Percentiles rank a stretch among this genome's conserved stretches.
Conservation (phyloP, 139 green algal genomes). For the Volvox africanus region DNA sequence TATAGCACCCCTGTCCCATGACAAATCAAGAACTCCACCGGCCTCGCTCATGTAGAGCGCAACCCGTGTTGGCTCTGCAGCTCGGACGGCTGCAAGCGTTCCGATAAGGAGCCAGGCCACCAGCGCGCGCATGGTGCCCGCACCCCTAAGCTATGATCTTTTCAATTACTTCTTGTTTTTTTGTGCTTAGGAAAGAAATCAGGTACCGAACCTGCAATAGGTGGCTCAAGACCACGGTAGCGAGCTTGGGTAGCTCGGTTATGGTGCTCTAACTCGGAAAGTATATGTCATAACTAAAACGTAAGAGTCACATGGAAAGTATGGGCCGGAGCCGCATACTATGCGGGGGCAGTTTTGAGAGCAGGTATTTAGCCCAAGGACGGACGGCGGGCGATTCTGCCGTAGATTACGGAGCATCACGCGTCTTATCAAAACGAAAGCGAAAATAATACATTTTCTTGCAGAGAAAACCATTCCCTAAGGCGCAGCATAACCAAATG, state of each 20-base stretch:
- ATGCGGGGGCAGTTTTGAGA: not conserved
- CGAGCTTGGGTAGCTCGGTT: not conserved
- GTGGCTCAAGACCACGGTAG: not conserved
- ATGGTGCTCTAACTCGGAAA: not conserved
- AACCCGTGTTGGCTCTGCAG: not conserved
- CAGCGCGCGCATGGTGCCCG: constrained; percentile 1
- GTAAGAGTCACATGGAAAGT: not conserved
- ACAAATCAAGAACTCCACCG: not conserved
- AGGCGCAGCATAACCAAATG: too few relatives aligned
- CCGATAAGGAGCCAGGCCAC: not conserved
- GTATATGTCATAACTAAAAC: not conserved
- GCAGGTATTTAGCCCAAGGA: not conserved
- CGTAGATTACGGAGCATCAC: not conserved
- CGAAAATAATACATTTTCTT: too few relatives aligned
- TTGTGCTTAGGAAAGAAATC: not conserved
- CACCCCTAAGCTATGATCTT: not conserved
- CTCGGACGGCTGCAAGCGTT: not conserved
- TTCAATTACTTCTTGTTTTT: not conserved
- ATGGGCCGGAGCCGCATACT: not conserved
- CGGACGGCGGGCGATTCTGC: not conserved
- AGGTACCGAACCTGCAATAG: not conserved
- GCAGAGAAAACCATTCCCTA: too few relatives aligned
- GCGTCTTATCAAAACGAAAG: not conserved
- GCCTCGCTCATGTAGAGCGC: not conserved
- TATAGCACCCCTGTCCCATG: not conserved